Evolutionary conservation across 2,329 filamentous ascomycete genomes (phyloP).

Genomic region (Rhynchosporium secalis): DNA sequence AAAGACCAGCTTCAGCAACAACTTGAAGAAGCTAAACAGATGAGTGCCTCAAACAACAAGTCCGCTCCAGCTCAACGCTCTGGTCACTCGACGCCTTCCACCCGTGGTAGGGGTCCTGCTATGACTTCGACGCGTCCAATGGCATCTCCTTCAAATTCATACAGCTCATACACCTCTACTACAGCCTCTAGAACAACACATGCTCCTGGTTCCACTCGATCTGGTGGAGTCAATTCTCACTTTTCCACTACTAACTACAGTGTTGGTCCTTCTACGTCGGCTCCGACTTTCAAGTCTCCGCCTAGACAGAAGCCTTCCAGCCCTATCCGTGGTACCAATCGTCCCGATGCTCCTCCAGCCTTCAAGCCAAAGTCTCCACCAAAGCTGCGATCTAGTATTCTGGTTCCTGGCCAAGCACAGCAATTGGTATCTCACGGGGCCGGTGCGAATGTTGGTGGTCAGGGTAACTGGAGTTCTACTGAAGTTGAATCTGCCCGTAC

Average conservation of each 20-base stretch:
- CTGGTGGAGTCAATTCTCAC: neutral
- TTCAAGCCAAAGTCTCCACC: neutral
- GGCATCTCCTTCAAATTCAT: neutral
- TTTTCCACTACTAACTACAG: neutral
- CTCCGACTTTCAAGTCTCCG: neutral
- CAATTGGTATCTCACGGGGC: neutral
- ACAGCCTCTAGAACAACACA: neutral
- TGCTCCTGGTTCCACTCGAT: conserved; percentile 3
- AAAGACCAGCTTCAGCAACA: neutral
- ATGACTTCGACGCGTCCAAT: neutral
- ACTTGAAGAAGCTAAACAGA: neutral
- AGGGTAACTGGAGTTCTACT: neutral
- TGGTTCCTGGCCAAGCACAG: neutral
- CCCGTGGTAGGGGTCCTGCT: neutral
- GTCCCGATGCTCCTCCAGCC: neutral
- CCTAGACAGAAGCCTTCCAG: neutral
- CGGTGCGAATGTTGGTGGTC: neutral
- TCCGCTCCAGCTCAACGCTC: neutral
- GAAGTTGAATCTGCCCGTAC: neutral
- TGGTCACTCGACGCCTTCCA: neutral
- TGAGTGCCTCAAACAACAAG: neutral
- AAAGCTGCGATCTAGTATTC: neutral
- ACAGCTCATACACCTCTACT: neutral
- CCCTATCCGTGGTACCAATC: neutral
- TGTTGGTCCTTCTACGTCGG: conserved; percentile 1